Base-by-base conservation (phyloP, 108 stramenopile species). In the Craspedostauros australis region DNA sequence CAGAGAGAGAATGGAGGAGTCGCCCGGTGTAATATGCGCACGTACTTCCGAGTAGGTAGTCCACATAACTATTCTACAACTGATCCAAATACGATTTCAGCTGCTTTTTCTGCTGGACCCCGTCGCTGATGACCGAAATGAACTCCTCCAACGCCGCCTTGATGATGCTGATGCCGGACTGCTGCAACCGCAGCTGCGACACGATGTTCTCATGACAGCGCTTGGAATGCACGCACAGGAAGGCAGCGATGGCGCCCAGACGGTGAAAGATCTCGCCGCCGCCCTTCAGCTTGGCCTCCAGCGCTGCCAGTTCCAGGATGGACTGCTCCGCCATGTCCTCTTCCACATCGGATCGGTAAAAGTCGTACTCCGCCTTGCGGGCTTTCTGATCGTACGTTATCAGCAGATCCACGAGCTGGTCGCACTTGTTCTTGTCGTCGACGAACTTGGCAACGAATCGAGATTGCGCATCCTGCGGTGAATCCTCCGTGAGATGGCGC, bases 221-320 rank as follows among this genome's bases (percentile, higher is more conserved):
- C 66, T 76, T 79, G 5, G 80, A 82, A 30, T 70, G 64, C 0
- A 64, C 68, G 49, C 79, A 78, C 3, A 65, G 64, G 59, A 78
- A 85, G 14, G 80, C 79, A 14, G 80, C 36, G 26, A 83, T 64
- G 9, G 84, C 84, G 22, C 80, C 73, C 0, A 82, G n/a, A 11
- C 88, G 81, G 47, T 86, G 79, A 57, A 76, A 89, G 8, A 89
- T 33, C 39, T 81, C 88, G 20, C 88, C 88, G 0, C 88, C 88
- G 14, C 84, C 84, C 28, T 61, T 43, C 9, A 89, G 51, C 66
- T 89, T 85, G 27, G 84, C 84, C 39, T 80, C 73, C 9, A 89
- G 54, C 8, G 84, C 79, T 18, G 76, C 84, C 32, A 82, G 52
- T 60, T 71, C 54, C 15, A 66, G 68, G 1, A 39, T 59, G 27